phyloP scores from a whole-genome alignment of 192 early-diverging fungal species.

The Pecoramyces ruminantium region DNA sequence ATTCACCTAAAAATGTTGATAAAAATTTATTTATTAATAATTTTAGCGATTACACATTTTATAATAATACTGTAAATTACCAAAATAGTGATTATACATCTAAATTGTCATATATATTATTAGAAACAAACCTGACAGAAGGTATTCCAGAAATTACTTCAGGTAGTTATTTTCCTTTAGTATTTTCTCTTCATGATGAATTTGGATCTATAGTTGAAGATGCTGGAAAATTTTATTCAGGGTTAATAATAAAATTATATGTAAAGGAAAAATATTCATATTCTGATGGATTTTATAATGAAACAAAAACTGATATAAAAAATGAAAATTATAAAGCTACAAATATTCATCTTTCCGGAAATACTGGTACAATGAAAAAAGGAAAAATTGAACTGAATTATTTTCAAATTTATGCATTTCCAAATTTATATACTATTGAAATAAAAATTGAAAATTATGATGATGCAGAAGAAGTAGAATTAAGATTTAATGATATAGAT shows the following conservation, averaged over 20 bases:
- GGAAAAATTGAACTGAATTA: no score
- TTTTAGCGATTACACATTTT: not conserved
- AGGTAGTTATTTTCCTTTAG: not conserved
- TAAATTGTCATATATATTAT: not conserved
- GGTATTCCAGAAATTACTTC: not conserved
- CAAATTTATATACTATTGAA: no score
- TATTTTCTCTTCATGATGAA: not conserved
- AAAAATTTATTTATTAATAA: not conserved
- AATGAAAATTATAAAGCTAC: no score
- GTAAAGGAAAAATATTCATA: no score
- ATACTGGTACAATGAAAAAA: no score
- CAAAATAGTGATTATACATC: not conserved
- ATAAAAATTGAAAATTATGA: no score
- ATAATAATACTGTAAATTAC: not conserved
- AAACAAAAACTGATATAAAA: no score
- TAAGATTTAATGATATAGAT: no score
- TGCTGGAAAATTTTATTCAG: not conserved
- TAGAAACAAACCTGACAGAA: not conserved
- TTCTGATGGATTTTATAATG: no score
- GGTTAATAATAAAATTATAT: not conserved
- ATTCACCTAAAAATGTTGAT: not conserved
- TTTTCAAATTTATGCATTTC: no score
- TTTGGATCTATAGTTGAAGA: not conserved
- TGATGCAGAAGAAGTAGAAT: no score
- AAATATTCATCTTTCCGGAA: no score